Evolutionary conservation across 495 filamentous ascomycete species (phyloP).

Genomic region (Glonium stellatum): DNA sequence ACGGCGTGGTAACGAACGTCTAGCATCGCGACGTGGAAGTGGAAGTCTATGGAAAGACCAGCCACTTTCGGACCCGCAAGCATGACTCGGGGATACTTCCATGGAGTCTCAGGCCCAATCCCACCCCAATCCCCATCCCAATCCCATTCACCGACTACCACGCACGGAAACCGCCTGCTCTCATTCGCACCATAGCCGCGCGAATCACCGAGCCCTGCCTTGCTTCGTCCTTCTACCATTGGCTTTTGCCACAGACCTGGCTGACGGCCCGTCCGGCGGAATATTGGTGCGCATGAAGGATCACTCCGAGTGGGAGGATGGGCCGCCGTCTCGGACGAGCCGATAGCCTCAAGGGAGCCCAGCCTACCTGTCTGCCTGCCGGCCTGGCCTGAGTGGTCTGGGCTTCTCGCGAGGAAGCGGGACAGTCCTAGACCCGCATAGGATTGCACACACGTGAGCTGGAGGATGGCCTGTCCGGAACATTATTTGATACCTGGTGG

Average conservation of each 20-base stretch:
- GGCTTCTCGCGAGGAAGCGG: conserved; percentile 22
- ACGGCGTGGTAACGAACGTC: conserved; percentile 24
- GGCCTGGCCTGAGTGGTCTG: neutral
- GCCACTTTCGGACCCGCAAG: neutral
- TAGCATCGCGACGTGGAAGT: conserved; percentile 20
- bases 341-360: conserved; percentile 2
- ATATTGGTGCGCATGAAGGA: neutral
- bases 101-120: neutral
- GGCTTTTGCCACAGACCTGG: neutral
- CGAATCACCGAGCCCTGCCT: no score
- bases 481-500: neutral
- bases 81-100: neutral
- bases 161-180: no score
- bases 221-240: no score
- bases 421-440: conserved; percentile 15
- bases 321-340: conserved; percentile 20
- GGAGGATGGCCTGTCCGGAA: neutral
- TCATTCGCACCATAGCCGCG: no score
- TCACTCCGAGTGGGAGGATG: neutral
- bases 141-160: no score
- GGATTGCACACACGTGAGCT: conserved; percentile 19
- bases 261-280: neutral
- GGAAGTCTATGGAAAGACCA: neutral
- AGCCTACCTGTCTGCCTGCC: no score
- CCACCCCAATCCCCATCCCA: neutral